Conservation (phyloP, 1,284 basidiomycete genomes). For the Ceratobasidium sp. region DNA sequence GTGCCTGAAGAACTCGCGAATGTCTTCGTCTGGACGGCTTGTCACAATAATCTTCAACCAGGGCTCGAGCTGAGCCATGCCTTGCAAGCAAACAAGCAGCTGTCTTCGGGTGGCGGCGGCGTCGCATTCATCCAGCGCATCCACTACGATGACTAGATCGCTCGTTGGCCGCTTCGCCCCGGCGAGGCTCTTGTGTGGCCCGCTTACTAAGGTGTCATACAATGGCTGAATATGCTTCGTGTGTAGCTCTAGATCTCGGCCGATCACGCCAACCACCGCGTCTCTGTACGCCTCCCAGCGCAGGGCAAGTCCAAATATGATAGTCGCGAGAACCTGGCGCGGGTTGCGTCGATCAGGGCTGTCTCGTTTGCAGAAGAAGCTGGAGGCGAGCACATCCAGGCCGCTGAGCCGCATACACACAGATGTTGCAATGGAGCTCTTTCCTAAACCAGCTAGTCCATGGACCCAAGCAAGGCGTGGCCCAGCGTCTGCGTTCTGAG, state of each 20-base stretch:
- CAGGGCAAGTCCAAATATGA: background rate
- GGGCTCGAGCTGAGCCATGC: background rate
- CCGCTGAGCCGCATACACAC: background rate
- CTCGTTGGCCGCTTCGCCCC: too few species aligned
- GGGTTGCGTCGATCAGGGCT: background rate
- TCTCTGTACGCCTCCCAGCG: background rate
- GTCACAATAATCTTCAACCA: slow-evolving; percentile 31
- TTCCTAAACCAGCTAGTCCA: slow-evolving; percentile 29
- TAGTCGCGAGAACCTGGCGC: background rate
- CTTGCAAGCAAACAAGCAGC: background rate
- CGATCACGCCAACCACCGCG: background rate
- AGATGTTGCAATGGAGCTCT: slow-evolving; percentile 4
- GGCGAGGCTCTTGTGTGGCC: background rate
- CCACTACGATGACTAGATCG: slow-evolving; percentile 16
- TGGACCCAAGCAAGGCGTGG: slow-evolving; percentile 10
- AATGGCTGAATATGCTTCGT: background rate
- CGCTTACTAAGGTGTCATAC: background rate
- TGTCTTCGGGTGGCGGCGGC: background rate
- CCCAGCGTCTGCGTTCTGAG: background rate
- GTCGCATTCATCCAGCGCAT: slow-evolving; percentile 38
- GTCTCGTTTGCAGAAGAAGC: slow-evolving; percentile 35
- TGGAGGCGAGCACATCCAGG: background rate
- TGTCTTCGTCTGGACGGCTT: slow-evolving; percentile 23
- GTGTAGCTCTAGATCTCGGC: background rate
- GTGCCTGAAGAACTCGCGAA: background rate